Evolutionary conservation across 2,329 filamentous ascomycete species (phyloP), one percentile per base, ranked within the genome.

Genomic region (Dactylonectria estremocensis): DNA sequence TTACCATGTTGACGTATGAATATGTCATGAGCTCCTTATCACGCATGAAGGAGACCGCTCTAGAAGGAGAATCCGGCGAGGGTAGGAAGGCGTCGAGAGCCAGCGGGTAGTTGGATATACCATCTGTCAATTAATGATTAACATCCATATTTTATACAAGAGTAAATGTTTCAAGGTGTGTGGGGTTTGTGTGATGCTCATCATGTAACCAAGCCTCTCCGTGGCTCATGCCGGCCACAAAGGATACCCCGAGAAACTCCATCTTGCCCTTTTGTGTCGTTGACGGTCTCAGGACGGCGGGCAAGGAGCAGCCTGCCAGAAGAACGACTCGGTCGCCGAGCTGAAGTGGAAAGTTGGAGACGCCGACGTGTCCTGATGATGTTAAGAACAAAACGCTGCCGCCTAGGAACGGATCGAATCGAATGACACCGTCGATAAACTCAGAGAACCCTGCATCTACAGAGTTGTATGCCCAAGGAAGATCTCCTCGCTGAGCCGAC

Each of bases 1-100:
- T 97, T 16, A 98, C 95, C 3, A 96, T 99, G 92, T 86, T 98
- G 78, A 98, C 95, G 13, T 99, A 97, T 78, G 96, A 98, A 82
- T 95, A 92, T 73, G 82, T 86, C 46, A 89, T 90, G 88, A 81
- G 85, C 49, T 68, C 52, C n/a, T 20, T 68, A 14, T 28, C 56
- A 31, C 55, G 66, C n/a, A n/a, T 68, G 6, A 66, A 54, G 28
- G 40, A 54, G 9, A 7, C 52, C 1, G 8, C 52, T 1, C 52
- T 7, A 2, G 8, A 48, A 20, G n/a, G 18, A 7, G 18, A 33
- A 45, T 8, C 46, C 16, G 24, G 13, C 5, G 43, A 37, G 5
- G 9, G 14, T n/a, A 5, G 11, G 2, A 31, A 31, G 50, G 49
- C 18, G n/a, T 37, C 50, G 43, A n/a, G 55, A 31, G 20, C 5